A percentile compares a stretch with the other conserved stretches of the same genome.
Evolutionary conservation across 2,329 filamentous ascomycete genomes (phyloP).

Genomic region (Microdochium nivale): DNA sequence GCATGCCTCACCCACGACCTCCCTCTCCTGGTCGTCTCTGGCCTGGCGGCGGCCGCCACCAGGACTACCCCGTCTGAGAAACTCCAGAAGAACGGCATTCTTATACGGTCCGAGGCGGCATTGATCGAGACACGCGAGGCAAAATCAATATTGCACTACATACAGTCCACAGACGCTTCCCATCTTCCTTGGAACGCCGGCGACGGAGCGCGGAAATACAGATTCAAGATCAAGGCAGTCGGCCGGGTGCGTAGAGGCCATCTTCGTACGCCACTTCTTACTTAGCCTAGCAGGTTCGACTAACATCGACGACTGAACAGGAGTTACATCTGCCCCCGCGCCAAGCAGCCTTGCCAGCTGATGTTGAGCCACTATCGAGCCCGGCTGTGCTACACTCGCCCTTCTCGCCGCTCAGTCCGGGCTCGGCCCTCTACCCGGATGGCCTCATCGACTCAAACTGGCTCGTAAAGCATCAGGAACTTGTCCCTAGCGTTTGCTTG

Average conservation of each 20-base stretch:
- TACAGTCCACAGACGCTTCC: slow-evolving; percentile 57
- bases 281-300: background rate
- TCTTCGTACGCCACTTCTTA: slow-evolving; percentile 6
- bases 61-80: slow-evolving; percentile 19
- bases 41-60: slow-evolving; percentile 52
- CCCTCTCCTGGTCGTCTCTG: slow-evolving; percentile 75
- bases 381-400: slow-evolving; percentile 72
- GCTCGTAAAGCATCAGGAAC: slow-evolving; percentile 81
- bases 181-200: slow-evolving; percentile 58
- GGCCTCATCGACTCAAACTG: slow-evolving; percentile 75
- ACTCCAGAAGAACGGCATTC: slow-evolving; percentile 33
- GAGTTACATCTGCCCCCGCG: slow-evolving; percentile 49
- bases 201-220: slow-evolving; percentile 39
- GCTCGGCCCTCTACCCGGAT: slow-evolving; percentile 79
- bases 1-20: slow-evolving; percentile 83
- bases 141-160: slow-evolving; percentile 54
- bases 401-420: slow-evolving; percentile 79
- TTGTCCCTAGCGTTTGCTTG: slow-evolving; percentile 72
- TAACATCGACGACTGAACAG: slow-evolving; percentile 20
- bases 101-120: slow-evolving; percentile 64
- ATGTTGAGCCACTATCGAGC: slow-evolving; percentile 36
- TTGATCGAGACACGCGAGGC: slow-evolving; percentile 57
- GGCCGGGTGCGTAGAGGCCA: slow-evolving; percentile 62
- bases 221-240: slow-evolving; percentile 63
- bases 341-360: slow-evolving; percentile 43